Conservation (phyloP, 495 filamentous ascomycete genomes). For the Hypoxylon cercidicola region DNA sequence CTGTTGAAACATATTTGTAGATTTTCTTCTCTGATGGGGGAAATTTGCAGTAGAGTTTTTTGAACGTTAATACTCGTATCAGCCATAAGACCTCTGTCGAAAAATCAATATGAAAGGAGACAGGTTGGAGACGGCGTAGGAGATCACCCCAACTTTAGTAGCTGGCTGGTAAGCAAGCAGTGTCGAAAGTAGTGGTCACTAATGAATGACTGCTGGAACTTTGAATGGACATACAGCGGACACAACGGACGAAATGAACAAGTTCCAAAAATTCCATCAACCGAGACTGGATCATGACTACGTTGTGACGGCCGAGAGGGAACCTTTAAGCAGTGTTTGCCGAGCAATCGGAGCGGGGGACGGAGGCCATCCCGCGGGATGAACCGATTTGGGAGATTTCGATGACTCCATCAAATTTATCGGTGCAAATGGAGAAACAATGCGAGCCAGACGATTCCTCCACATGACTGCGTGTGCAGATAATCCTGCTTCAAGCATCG, state of each 20-base stretch:
- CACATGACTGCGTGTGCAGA: constrained; percentile 27
- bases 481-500: background rate
- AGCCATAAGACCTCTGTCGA: constrained; percentile 2
- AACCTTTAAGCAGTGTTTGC: constrained; percentile 58
- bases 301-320: constrained; percentile 62
- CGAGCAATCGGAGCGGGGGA: constrained; percentile 34
- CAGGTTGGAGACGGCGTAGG: background rate
- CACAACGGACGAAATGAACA: constrained; percentile 52
- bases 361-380: constrained; percentile 26
- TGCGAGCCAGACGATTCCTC: constrained; percentile 15
- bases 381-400: constrained; percentile 6
- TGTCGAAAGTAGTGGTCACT: constrained; percentile 37
- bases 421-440: constrained; percentile 16
- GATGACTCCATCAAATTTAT: constrained; percentile 20
- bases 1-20: constrained; percentile 39
- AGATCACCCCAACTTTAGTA: constrained; percentile 1
- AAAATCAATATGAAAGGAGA: background rate
- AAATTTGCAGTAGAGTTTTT: constrained; percentile 1
- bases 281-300: constrained; percentile 64
- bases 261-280: constrained; percentile 51
- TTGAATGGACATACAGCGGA: constrained; percentile 51
- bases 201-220: constrained; percentile 22
- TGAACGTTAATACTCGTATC: constrained; percentile 7
- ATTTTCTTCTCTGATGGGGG: background rate
- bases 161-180: background rate